A percentile compares a stretch with the other conserved stretches of the same genome.
Conservation (phyloP, 140 eudicot species). For the Stevia rebaudiana region DNA sequence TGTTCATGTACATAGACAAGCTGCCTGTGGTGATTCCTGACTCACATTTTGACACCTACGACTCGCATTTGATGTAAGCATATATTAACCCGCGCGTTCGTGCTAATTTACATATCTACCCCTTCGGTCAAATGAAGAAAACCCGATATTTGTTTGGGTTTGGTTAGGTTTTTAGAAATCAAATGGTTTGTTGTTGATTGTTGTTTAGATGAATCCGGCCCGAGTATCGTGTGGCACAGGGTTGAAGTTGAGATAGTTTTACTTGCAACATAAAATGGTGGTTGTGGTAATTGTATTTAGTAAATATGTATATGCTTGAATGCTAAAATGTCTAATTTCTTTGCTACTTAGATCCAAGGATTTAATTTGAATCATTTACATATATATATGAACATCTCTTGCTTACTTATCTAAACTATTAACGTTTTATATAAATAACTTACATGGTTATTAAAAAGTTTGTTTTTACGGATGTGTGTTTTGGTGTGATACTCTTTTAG, state of each 20-base stretch:
- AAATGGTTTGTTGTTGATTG: conserved; percentile 29
- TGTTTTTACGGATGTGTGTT: too few relatives aligned
- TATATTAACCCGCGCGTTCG: conserved; percentile 19
- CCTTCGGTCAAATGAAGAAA: conserved; percentile 18
- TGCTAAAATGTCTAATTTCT: conserved; percentile 16
- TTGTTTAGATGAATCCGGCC: conserved; percentile 37
- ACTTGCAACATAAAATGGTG: conserved; percentile 33
- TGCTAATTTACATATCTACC: conserved; percentile 36
- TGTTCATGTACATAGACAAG: conserved; percentile 75
- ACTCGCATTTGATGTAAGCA: conserved; percentile 59
- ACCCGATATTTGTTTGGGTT: conserved; percentile 18
- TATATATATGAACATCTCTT: conserved; percentile 28
- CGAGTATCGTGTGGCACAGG: conserved; percentile 30
- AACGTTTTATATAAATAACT: not conserved
- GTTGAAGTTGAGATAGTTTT: conserved; percentile 30
- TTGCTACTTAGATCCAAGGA: not conserved
- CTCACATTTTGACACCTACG: conserved; percentile 49
- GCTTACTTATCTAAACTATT: not conserved
- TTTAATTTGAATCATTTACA: not conserved
- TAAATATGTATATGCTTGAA: conserved; percentile 39
- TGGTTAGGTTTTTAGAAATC: conserved; percentile 27
- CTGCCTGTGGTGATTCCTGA: conserved; percentile 70
- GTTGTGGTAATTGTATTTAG: conserved; percentile 43
- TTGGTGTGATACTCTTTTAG: too few relatives aligned
- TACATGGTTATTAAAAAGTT: too few relatives aligned